phyloP scores from a whole-genome alignment of 148 eudicot genomes.

The Fagopyrum esculentum region DNA sequence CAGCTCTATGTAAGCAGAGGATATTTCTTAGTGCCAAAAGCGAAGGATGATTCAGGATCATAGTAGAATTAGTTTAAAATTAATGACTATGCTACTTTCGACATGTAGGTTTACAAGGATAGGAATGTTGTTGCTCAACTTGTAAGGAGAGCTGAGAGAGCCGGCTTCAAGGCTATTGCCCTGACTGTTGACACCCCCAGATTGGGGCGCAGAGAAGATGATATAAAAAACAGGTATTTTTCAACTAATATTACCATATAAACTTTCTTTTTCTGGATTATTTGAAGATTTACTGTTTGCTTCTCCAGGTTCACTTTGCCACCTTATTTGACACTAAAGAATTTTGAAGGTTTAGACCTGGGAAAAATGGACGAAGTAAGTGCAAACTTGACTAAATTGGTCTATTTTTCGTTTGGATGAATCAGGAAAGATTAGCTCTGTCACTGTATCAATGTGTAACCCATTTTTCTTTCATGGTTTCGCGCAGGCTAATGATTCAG shows the following conservation, averaged over 20 bases:
- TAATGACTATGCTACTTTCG: background rate
- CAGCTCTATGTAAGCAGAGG: conserved; percentile 82
- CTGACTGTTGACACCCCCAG: conserved; percentile 96
- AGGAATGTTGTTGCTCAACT: conserved; percentile 96
- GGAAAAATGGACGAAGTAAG: conserved; percentile 94
- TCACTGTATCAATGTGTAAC: background rate
- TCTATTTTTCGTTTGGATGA: background rate
- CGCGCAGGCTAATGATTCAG: conserved; percentile 67
- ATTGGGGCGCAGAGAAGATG: conserved; percentile 96
- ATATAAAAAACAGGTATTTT: conserved; percentile 81
- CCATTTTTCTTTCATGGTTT: background rate
- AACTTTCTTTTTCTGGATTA: background rate
- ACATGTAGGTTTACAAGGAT: conserved; percentile 75
- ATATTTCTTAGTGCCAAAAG: background rate
- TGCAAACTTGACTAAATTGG: conserved; percentile 3
- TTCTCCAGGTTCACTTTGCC: conserved; percentile 70
- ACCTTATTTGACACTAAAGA: conserved; percentile 80
- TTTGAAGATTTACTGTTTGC: background rate
- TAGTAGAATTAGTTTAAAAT: background rate
- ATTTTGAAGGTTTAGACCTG: conserved; percentile 94
- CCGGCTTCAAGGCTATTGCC: conserved; percentile 97
- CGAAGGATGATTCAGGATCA: background rate
- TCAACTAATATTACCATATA: background rate
- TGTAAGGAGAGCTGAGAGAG: conserved; percentile 95
- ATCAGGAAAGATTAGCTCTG: no score